These are phyloP conservation scores for Aspergillus brunneoviolaceus DNA, from an alignment of 2,329 filamentous ascomycete species.

Conservation along the genomic window DNA sequence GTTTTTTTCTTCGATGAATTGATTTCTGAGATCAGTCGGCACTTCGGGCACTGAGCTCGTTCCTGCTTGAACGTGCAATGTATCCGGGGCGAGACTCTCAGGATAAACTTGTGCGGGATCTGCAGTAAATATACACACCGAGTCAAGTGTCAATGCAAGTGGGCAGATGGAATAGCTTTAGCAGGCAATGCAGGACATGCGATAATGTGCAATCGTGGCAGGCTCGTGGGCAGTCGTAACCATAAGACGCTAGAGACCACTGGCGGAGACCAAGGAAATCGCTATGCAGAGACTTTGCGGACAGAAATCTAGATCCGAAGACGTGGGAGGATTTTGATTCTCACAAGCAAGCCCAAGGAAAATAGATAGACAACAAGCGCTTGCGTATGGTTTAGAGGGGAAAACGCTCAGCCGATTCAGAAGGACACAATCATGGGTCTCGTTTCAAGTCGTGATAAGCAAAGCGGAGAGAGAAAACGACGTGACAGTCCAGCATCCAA, in stretches of 20 bases:
- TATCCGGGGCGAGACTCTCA: not conserved
- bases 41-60: not conserved
- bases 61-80: constrained; percentile 11
- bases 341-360: constrained; percentile 15
- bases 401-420: constrained; percentile 28
- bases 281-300: constrained; percentile 19
- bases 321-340: constrained; percentile 16
- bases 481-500: constrained; percentile 23
- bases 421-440: constrained; percentile 40
- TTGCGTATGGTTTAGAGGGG: constrained; percentile 21
- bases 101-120: constrained; percentile 10
- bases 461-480: constrained; percentile 27
- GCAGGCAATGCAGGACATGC: constrained; percentile 28
- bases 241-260: constrained; percentile 28
- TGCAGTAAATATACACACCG: constrained; percentile 5
- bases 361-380: constrained; percentile 15
- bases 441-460: constrained; percentile 46
- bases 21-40: not conserved
- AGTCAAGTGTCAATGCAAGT: constrained; percentile 9
- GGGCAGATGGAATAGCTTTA: constrained; percentile 19
- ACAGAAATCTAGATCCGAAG: constrained; percentile 27
- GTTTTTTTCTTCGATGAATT: not conserved
- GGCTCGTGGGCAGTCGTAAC: constrained; percentile 36
- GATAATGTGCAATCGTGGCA: constrained; percentile 29
- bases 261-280: constrained; percentile 20